Percentiles rank a stretch among this genome's conserved stretches.
phyloP scores from a whole-genome alignment of 1,284 basidiomycete species.

The Fereydounia khargensis region DNA sequence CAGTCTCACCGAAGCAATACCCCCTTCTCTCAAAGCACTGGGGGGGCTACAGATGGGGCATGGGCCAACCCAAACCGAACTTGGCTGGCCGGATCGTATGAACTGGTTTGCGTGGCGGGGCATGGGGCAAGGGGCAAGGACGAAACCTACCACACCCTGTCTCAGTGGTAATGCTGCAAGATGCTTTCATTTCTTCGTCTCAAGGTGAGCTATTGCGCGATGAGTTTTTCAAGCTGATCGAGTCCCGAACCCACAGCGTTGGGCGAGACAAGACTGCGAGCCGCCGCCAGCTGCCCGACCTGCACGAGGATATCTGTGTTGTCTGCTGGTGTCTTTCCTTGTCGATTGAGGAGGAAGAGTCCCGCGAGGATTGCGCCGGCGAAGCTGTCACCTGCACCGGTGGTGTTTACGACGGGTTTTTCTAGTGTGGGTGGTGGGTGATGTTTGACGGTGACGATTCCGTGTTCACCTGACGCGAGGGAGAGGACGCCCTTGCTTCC shows the following conservation, averaged over 20 bases:
- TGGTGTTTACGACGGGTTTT: conserved; percentile 34
- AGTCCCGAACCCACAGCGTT: conserved; percentile 21
- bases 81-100: too few relatives aligned
- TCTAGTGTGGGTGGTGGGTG: conserved; percentile 18
- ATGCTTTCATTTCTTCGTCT: background rate
- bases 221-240: too few relatives aligned
- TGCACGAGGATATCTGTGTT: too few relatives aligned
- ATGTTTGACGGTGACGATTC: conserved; percentile 21
- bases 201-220: background rate
- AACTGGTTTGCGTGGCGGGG: too few relatives aligned
- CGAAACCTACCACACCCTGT: too few relatives aligned
- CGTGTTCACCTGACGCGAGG: conserved; percentile 1
- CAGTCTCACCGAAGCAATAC: too few relatives aligned
- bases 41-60: too few relatives aligned
- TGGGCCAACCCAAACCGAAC: too few relatives aligned
- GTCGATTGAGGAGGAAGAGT: conserved; percentile 8
- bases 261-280: conserved; percentile 11
- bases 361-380: conserved; percentile 43
- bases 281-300: conserved; percentile 23
- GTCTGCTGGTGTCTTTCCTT: too few relatives aligned
- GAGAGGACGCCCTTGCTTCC: conserved; percentile 16
- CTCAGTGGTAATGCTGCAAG: too few relatives aligned
- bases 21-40: too few relatives aligned
- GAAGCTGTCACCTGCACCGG: conserved; percentile 55
- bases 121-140: too few relatives aligned